Evolutionary conservation across 2,329 filamentous ascomycete species (phyloP), one percentile per base, ranked within the genome.

Genomic region (Daldinia sp.): DNA sequence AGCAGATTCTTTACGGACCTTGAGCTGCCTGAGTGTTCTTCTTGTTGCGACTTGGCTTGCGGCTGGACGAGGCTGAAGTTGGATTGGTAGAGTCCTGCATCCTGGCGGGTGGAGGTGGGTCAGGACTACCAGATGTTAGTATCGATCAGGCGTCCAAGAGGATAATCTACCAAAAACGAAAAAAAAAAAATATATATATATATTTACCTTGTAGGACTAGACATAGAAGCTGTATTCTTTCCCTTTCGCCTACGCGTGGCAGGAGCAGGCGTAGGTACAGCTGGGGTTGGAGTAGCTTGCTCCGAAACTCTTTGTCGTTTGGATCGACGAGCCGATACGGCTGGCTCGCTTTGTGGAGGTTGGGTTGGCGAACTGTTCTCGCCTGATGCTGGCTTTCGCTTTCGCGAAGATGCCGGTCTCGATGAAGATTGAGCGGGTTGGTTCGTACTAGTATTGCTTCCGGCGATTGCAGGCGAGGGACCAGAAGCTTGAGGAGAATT

Each of bases 21-120:
- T 76, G 74, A 57, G 73, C 66, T 66, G 74, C 69, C 79, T 85
- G 82, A 67, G 78, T 77, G 56, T 80, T 77, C 78, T 90, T 93
- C 79, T 91, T 94, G 74, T 83, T 86, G 66, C 90, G 86, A 73
- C 85, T 88, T 32, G 90, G 88, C 76, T 93, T 93, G 71, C 91
- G 86, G 75, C 87, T 91, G 1, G 89, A 88, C 19, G 88, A 84
- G 21, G 87, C 83, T 58, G 89, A 85, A 32, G 87, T 81, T 30
- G 82, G 75, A 63, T 79, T 72, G 63, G 76, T 80, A 76, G 78
- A 78, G 60, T 87, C 84, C 61, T 84, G 81, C 68, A 89, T 87
- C 74, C 88, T 87, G 65, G 86, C 83, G 70, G 88, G 85, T 72
- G 87, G 88, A 68, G 86, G 83, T 70, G 88, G 85, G 69, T 86